Evolutionary conservation across 75 land plant genomes (phyloP).

Genomic region (Ceratopteris richardii): DNA sequence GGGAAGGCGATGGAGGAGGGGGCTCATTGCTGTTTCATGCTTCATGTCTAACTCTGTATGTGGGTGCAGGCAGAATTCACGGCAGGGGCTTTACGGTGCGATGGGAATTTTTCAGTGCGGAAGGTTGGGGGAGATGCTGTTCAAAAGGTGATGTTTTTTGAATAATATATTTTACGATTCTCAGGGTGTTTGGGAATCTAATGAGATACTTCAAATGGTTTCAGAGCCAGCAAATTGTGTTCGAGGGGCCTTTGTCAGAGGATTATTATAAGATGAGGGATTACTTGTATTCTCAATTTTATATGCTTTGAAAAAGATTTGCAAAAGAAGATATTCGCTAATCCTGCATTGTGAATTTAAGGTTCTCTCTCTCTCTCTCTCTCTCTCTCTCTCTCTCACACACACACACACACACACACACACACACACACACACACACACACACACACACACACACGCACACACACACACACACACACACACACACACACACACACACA

Average conservation of each 20-base stretch:
- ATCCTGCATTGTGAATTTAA: background rate
- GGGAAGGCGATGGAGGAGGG: too few relatives aligned
- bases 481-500: too few relatives aligned
- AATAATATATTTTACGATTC: background rate
- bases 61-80: conserved; percentile 71
- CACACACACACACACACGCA: background rate
- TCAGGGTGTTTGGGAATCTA: background rate
- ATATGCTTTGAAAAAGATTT: conserved; percentile 33
- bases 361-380: too few relatives aligned
- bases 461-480: too few relatives aligned
- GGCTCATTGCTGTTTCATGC: background rate
- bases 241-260: conserved; percentile 86
- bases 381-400: background rate
- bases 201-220: conserved; percentile 7
- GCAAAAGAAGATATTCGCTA: background rate
- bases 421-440: background rate
- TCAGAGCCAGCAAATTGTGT: conserved; percentile 80
- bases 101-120: conserved; percentile 67
- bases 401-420: background rate
- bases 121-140: conserved; percentile 54
- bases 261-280: conserved; percentile 89
- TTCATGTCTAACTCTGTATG: background rate
- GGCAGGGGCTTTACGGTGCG: conserved; percentile 82
- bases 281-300: conserved; percentile 80
- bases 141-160: conserved; percentile 39